Evolutionary conservation across 768 basidiomycete genomes (phyloP), one percentile per base, ranked within the genome.

Genomic region (Leucosporidium yakuticum): DNA sequence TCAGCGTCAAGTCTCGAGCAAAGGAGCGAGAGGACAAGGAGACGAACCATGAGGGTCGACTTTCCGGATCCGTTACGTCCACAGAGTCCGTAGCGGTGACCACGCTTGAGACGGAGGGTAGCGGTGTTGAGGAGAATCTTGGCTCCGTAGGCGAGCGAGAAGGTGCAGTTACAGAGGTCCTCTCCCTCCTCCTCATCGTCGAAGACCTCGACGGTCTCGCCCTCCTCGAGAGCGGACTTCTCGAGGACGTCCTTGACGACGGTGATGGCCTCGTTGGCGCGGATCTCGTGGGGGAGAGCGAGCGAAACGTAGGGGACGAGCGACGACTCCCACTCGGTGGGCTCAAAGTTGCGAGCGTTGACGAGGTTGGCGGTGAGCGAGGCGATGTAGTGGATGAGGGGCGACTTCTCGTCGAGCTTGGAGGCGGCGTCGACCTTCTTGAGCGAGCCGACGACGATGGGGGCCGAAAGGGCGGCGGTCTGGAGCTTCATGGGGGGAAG

Each of bases 31-130:
- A 25, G n/a, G 23, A 14, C n/a, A n/a, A 27, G 15, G 6, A n/a
- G 57, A 58, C 57, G 23, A 23, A 58, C 57, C 88, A 98, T 87
- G 63, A 98, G 85, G 4, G 94, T 98, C 25, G 89, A 90, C 81
- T 98, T 98, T 73, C 94, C 94, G 67, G 90, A 88, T 69, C 94
- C 94, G 79, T 98, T 98, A 29, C 89, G 84, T 32, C 93, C 95
- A 56, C 95, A 86, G 74, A 98, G 92, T 77, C 95, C 95, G 80
- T 98, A 98, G 69, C 94, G 85, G 74, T 87, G 86, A 44, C 95
- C 94, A 76, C 92, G 90, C 79, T 91, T 83, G 67, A 98, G 84
- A 64, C 90, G 88, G 66, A 98, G 83, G 50, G 85, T 89, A 32
- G 95, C 97, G 79, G 96, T 95, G 58, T 95, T 97, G 73, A 97